Base-by-base conservation (phyloP, 139 green algal species). In the Chlamydomonas sp. region DNA sequence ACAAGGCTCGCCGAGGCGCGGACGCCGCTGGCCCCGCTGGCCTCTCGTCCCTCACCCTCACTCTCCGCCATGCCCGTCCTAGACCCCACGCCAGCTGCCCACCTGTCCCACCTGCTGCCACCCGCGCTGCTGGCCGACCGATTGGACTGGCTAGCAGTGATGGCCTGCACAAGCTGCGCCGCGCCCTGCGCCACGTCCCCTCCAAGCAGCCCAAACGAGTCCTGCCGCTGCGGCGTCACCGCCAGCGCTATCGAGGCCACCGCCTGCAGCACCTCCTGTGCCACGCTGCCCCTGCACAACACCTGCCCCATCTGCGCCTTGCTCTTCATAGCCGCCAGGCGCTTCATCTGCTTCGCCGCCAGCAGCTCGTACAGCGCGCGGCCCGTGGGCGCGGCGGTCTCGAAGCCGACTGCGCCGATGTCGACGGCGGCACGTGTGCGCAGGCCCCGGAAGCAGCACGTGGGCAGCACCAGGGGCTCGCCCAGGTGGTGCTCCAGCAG, bases 401-500 rank as follows among this genome's bases (percentile, higher is more conserved):
- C 74, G 74, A 78, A 78, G 8, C 74, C 49, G 49, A 78, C 74
- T 1, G 58, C 0, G 17, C 49, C 49, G 7, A 16, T n/a, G 31
- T 78, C 74, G 49, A 57, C 74, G 8, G 74, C 8, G 49, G 49
- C 49, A 57, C 74, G 74, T 12, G 20, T 7, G 74, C 74, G 74
- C 49, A 78, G 74, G 49, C 74, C 74, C 3, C 74, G n/a, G 74
- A 78, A 78, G 49, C 74, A 12, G 3, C 9, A 0, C 3, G 49
- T 18, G 31, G 74, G 74, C 74, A 78, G 74, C 74, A 63, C 74
- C 74, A 78, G 49, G 7, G 74, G 49, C 74, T 78, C 74, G 49
- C 74, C 74, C 74, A 78, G 74, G 10, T 49, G n/a, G 74, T 78
- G 74, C 49, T 61, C 10, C 49, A 78, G 74, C 74, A 78, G 74